A percentile compares a stretch with the other conserved stretches of the same genome.
phyloP scores from a whole-genome alignment of 2,329 filamentous ascomycete genomes.

The Huntiella decipiens region DNA sequence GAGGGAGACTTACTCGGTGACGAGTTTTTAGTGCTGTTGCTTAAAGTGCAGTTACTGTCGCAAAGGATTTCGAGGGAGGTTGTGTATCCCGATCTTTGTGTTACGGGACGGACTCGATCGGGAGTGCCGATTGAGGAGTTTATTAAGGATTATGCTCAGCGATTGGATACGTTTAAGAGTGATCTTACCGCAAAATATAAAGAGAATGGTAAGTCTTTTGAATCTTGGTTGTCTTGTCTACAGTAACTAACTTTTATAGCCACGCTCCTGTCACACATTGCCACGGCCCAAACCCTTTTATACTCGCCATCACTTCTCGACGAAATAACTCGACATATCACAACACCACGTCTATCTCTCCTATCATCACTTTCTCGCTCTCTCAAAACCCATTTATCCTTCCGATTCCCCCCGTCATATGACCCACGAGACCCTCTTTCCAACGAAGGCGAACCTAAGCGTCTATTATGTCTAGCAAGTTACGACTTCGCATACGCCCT shows the following conservation, averaged over 20 bases:
- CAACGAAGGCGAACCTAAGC: conserved; percentile 15
- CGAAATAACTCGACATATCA: too few species aligned
- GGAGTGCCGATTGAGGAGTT: conserved; percentile 21
- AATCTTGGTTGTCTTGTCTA: too few species aligned
- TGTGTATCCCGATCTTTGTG: too few species aligned
- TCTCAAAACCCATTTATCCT: conserved; percentile 22
- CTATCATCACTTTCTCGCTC: conserved; percentile 10
- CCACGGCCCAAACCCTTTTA: conserved; percentile 27
- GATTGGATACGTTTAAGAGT: conserved; percentile 22
- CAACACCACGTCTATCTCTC: too few species aligned
- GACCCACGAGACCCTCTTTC: conserved; percentile 15
- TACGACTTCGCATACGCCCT: conserved; percentile 30
- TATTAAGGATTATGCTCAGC: conserved; percentile 25
- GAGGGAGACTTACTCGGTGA: conserved; percentile 26
- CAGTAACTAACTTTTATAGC: conserved; percentile 15
- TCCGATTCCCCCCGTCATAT: conserved; percentile 17
- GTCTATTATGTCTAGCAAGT: conserved; percentile 24
- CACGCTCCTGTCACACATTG: conserved; percentile 23
- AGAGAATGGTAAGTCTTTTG: conserved; percentile 18
- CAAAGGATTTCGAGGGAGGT: conserved; percentile 15
- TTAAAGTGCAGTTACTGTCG: conserved; percentile 28
- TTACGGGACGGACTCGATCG: too few species aligned
- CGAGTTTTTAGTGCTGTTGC: conserved; percentile 25
- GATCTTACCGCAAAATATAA: conserved; percentile 20
- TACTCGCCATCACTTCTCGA: conserved; percentile 23